Percentiles rank a stretch among this genome's conserved stretches.
These are phyloP conservation scores for Coemansia asiatica DNA, from an alignment of 192 early-diverging fungal genomes.

Conservation along the genomic window DNA sequence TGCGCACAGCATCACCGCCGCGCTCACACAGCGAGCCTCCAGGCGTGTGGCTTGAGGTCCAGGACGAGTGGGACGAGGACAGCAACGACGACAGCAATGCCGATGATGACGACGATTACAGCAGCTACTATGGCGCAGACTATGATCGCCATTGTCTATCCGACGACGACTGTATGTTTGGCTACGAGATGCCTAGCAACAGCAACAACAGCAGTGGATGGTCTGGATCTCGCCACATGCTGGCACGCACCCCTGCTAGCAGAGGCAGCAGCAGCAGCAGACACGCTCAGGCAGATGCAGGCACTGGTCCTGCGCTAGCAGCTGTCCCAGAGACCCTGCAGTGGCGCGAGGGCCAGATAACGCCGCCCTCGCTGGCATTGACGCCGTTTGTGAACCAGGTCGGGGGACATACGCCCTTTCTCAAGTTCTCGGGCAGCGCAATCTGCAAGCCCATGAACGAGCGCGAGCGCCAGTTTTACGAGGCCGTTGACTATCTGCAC, in stretches of 20 bases:
- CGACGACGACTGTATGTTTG: constrained; percentile 22
- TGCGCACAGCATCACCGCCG: constrained; percentile 39
- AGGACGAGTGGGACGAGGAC: constrained; percentile 30
- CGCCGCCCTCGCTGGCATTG: constrained; percentile 65
- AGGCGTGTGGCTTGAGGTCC: constrained; percentile 51
- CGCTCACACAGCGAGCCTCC: constrained; percentile 44
- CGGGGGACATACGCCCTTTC: constrained; percentile 94
- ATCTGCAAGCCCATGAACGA: constrained; percentile 92
- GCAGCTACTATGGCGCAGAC: constrained; percentile 21
- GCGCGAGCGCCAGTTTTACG: constrained; percentile 89
- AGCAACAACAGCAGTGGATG: constrained; percentile 1
- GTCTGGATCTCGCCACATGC: constrained; percentile 7
- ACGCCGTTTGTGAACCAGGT: constrained; percentile 84
- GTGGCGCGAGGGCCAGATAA: constrained; percentile 30
- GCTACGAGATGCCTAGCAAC: background rate
- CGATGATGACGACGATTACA: constrained; percentile 1
- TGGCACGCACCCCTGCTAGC: background rate
- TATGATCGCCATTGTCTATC: constrained; percentile 12
- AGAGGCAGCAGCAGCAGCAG: background rate
- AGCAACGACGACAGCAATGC: constrained; percentile 3
- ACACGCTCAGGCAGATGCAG: background rate
- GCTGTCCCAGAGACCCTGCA: background rate
- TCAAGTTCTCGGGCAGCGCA: constrained; percentile 94
- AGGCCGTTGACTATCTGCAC: constrained; percentile 71
- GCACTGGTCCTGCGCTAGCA: background rate